phyloP scores from a whole-genome alignment of 129 eudicot genomes.

The Lactuca saligna region DNA sequence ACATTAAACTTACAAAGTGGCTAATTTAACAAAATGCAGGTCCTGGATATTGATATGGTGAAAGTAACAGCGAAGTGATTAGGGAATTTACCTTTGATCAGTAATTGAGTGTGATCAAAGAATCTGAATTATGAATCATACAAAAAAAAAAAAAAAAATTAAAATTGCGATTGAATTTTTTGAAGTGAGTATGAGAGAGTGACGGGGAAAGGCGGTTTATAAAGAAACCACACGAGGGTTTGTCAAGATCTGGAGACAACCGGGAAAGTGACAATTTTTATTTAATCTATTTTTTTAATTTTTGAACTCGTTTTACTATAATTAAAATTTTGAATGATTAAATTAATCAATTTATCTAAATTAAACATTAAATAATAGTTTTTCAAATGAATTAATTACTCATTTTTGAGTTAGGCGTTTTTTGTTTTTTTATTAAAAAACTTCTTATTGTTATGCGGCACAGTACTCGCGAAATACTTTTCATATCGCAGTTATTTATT shows the following conservation, averaged over 20 bases:
- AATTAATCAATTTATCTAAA: not conserved
- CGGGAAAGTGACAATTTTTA: conserved; percentile 11
- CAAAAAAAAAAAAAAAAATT: not conserved
- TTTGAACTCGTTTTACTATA: conserved; percentile 5
- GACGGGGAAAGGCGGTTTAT: conserved; percentile 23
- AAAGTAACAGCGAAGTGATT: not conserved
- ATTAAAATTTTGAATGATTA: not conserved
- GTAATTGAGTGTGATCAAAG: not conserved
- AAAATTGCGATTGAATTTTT: not conserved
- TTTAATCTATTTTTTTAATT: not conserved
- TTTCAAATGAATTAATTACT: not conserved
- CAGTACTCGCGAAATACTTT: too few species aligned
- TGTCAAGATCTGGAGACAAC: conserved; percentile 27
- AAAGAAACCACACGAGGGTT: conserved; percentile 26
- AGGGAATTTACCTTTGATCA: conserved; percentile 1
- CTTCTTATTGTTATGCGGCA: too few species aligned
- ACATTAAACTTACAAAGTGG: not conserved
- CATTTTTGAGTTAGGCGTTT: too few species aligned
- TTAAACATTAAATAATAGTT: not conserved
- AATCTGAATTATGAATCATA: not conserved
- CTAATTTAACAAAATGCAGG: not conserved
- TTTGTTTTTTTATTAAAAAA: too few species aligned
- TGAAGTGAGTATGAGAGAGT: conserved; percentile 7
- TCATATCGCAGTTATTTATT: too few species aligned
- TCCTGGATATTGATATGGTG: not conserved